Conservation (phyloP, 768 basidiomycete genomes). For the Nidula microcarpa region DNA sequence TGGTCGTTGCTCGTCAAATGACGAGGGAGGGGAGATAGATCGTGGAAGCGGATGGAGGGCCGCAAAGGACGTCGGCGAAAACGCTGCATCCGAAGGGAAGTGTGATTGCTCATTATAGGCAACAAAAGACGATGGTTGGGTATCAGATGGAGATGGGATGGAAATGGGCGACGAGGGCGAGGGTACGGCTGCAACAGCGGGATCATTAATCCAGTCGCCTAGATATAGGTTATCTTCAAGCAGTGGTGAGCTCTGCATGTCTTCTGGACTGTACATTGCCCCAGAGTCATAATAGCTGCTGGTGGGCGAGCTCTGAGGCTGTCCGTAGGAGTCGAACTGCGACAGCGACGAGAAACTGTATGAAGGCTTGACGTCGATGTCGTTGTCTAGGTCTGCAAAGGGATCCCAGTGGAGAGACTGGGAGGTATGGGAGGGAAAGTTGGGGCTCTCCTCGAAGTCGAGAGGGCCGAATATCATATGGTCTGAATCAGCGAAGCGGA, state of each 20-base stretch:
- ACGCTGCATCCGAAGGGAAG: constrained; percentile 45
- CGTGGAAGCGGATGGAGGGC: constrained; percentile 60
- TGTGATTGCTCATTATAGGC: constrained; percentile 42
- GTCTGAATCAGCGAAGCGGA: constrained; percentile 38
- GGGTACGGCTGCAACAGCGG: constrained; percentile 31
- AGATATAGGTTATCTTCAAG: constrained; percentile 41
- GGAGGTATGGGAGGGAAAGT: constrained; percentile 13
- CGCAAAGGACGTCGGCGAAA: constrained; percentile 62
- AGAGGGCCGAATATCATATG: constrained; percentile 57
- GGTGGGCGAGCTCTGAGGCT: constrained; percentile 36
- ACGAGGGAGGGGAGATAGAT: constrained; percentile 56
- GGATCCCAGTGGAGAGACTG: constrained; percentile 34
- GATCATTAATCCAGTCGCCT: constrained; percentile 64
- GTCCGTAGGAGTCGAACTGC: constrained; percentile 27
- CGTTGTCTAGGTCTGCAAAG: constrained; percentile 29
- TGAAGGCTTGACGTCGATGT: constrained; percentile 38
- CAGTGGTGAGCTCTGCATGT: constrained; percentile 19
- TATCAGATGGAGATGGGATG: constrained; percentile 46
- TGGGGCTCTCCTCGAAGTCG: constrained; percentile 49
- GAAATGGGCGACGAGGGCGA: constrained; percentile 60
- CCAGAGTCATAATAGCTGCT: constrained; percentile 34
- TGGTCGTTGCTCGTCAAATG: constrained; percentile 43
- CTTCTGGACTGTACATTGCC: constrained; percentile 32
- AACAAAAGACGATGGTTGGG: constrained; percentile 43
- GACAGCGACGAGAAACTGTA: constrained; percentile 28